Percentiles rank a stretch among this genome's conserved stretches.
Conservation (phyloP, 1,284 basidiomycete genomes). For the Trametes pubescens region DNA sequence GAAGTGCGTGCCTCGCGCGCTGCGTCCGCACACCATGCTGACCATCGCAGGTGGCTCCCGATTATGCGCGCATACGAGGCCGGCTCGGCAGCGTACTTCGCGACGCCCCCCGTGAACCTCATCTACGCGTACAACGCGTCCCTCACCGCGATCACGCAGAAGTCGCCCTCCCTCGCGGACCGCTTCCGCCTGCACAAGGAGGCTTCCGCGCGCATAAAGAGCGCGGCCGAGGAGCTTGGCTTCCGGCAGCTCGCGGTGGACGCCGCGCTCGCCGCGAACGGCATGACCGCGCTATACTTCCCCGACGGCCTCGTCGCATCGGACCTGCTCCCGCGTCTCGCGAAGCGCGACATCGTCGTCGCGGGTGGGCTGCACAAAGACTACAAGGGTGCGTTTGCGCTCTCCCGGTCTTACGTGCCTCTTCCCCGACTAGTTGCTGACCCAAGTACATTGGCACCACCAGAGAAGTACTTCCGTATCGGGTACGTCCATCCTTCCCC, state of each 20-base stretch:
- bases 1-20: no score
- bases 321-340: slow-evolving; percentile 79
- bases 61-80: slow-evolving; percentile 92
- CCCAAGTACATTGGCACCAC: slow-evolving; percentile 1
- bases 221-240: slow-evolving; percentile 74
- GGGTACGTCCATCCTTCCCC: slow-evolving; percentile 53
- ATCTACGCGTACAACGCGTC: slow-evolving; percentile 91
- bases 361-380: slow-evolving; percentile 91
- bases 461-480: slow-evolving; percentile 84
- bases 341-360: slow-evolving; percentile 78
- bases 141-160: slow-evolving; percentile 75
- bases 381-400: slow-evolving; percentile 79
- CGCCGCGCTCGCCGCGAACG: slow-evolving; percentile 81
- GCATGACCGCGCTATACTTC: slow-evolving; percentile 92
- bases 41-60: slow-evolving; percentile 87
- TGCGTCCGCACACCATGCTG: no score
- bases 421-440: slow-evolving; percentile 16
- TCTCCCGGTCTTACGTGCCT: slow-evolving; percentile 14
- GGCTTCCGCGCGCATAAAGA: slow-evolving; percentile 79
- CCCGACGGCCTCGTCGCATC: slow-evolving; percentile 79
- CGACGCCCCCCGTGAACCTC: slow-evolving; percentile 95
- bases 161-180: slow-evolving; percentile 73
- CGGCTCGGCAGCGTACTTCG: slow-evolving; percentile 85
- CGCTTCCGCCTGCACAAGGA: slow-evolving; percentile 84
- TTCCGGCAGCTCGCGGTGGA: slow-evolving; percentile 76